These are phyloP conservation scores for Ustanciosporium gigantosporum DNA, from an alignment of 1,284 basidiomycete genomes.

Conservation along the genomic window DNA sequence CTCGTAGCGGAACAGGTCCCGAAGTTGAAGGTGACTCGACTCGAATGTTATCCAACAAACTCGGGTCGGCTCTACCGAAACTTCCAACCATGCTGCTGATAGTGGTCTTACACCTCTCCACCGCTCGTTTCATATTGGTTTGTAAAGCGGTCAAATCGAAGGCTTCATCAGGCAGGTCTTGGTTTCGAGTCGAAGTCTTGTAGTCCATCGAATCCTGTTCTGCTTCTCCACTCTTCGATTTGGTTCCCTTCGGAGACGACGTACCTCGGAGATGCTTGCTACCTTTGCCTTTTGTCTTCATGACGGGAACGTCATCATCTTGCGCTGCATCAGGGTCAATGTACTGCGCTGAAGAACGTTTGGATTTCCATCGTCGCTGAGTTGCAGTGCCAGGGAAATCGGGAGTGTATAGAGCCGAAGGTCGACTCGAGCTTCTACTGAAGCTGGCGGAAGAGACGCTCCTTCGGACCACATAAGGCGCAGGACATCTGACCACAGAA, in stretches of 20 bases:
- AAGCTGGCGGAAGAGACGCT: too few species aligned
- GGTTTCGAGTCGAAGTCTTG: constrained; percentile 36
- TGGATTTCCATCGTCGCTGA: constrained; percentile 19
- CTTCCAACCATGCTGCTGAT: constrained; percentile 38
- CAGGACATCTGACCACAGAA: too few species aligned
- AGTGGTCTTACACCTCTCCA: constrained; percentile 38
- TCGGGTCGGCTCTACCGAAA: constrained; percentile 47
- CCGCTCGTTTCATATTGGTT: constrained; percentile 41
- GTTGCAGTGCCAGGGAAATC: too few species aligned
- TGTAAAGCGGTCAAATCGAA: constrained; percentile 38
- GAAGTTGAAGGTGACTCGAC: constrained; percentile 27
- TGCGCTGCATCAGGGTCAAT: constrained; percentile 25
- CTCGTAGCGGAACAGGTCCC: constrained; percentile 37
- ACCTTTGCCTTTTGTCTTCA: constrained; percentile 52
- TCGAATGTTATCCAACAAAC: constrained; percentile 46
- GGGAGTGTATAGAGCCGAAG: too few species aligned
- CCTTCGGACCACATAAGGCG: too few species aligned
- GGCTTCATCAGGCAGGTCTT: constrained; percentile 43
- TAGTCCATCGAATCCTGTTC: constrained; percentile 14
- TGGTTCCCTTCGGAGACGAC: constrained; percentile 15
- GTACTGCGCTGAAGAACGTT: constrained; percentile 33
- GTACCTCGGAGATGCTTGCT: constrained; percentile 25
- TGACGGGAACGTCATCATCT: constrained; percentile 49
- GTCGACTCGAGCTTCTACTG: too few species aligned
- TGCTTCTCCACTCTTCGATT: constrained; percentile 28